A percentile compares a stretch with the other conserved stretches of the same genome.
These are phyloP conservation scores for Halenospora varia DNA, from an alignment of 495 filamentous ascomycete species.

Conservation along the genomic window DNA sequence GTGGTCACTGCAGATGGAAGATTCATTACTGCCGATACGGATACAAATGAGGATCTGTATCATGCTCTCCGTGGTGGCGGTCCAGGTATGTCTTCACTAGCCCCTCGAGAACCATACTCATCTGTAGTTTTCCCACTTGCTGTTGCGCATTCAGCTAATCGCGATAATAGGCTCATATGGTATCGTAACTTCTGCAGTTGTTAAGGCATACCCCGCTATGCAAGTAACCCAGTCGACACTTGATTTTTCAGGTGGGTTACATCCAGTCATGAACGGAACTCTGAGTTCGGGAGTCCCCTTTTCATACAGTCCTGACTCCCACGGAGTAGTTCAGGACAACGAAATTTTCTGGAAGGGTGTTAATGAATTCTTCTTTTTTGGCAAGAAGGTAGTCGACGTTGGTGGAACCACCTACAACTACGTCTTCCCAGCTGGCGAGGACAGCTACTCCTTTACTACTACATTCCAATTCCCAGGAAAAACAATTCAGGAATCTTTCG, in stretches of 20 bases:
- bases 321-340: too few species aligned
- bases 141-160: neutral
- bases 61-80: slow-evolving; percentile 58
- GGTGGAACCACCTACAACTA: slow-evolving; percentile 29
- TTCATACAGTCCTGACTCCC: too few species aligned
- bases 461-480: slow-evolving; percentile 34
- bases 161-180: neutral
- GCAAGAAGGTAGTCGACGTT: slow-evolving; percentile 28
- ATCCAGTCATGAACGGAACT: too few species aligned
- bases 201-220: neutral
- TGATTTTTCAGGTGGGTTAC: neutral
- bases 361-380: slow-evolving; percentile 30
- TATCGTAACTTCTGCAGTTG: neutral
- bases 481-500: slow-evolving; percentile 5
- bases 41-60: slow-evolving; percentile 53
- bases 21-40: slow-evolving; percentile 45
- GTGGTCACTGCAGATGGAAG: slow-evolving; percentile 51
- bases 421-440: slow-evolving; percentile 27
- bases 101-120: neutral
- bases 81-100: neutral
- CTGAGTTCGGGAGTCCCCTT: too few species aligned
- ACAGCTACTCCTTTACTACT: slow-evolving; percentile 18
- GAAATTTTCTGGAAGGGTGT: slow-evolving; percentile 43
- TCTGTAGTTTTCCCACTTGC: neutral
- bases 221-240: neutral